These are phyloP conservation scores for Phytophthora tentaculata DNA, from an alignment of 352 stramenopile genomes.

Conservation along the genomic window DNA sequence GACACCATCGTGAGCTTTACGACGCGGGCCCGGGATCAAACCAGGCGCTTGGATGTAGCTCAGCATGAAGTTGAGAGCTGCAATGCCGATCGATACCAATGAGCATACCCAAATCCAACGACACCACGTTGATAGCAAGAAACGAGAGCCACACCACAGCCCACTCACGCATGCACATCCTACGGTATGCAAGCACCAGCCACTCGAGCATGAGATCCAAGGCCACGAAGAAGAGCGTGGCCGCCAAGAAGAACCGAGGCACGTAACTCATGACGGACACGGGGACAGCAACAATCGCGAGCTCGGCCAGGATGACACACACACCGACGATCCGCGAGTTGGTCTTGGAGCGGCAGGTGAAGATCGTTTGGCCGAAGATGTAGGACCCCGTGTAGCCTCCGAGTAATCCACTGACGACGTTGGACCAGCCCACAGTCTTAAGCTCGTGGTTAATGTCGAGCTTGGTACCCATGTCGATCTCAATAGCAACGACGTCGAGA, in stretches of 20 bases:
- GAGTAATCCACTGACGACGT: constrained; percentile 93
- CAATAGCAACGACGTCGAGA: constrained; percentile 96
- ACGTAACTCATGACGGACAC: constrained; percentile 95
- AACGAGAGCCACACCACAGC: constrained; percentile 93
- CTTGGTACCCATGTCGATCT: constrained; percentile 94
- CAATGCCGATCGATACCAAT: constrained; percentile 89
- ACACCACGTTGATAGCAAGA: constrained; percentile 91
- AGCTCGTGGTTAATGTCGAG: constrained; percentile 96
- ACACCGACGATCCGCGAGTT: constrained; percentile 90
- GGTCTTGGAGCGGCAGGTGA: constrained; percentile 92
- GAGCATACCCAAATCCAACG: constrained; percentile 95
- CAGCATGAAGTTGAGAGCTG: constrained; percentile 80
- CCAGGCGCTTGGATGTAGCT: constrained; percentile 68
- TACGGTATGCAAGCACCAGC: constrained; percentile 86
- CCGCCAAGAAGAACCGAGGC: constrained; percentile 97
- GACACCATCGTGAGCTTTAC: not conserved
- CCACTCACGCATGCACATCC: constrained; percentile 90
- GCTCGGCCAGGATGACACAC: constrained; percentile 87
- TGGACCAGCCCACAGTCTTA: constrained; percentile 93
- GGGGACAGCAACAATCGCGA: constrained; percentile 87
- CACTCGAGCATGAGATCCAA: constrained; percentile 97
- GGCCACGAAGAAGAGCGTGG: constrained; percentile 96
- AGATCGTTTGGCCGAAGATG: constrained; percentile 99
- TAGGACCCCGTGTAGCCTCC: constrained; percentile 98
- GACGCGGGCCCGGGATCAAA: constrained; percentile 14